Evolutionary conservation across 2,329 filamentous ascomycete genomes (phyloP).

Genomic region (Aplosporella prunicola): DNA sequence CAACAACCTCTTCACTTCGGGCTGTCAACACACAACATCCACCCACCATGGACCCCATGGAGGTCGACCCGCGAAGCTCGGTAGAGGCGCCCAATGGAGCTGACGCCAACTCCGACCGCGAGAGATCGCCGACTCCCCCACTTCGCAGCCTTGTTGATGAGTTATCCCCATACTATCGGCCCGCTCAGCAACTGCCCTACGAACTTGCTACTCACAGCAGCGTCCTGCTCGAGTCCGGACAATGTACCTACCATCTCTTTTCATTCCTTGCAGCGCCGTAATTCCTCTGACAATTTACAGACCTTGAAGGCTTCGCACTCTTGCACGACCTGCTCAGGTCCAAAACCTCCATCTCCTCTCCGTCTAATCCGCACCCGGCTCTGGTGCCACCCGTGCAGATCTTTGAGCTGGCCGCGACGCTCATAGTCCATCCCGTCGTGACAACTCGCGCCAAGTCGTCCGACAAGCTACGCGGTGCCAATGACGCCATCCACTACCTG

Average conservation of each 20-base stretch:
- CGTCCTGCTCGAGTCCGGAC: slow-evolving; percentile 26
- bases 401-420: slow-evolving; percentile 66
- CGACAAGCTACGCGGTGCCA: slow-evolving; percentile 54
- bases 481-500: slow-evolving; percentile 61
- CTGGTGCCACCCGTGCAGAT: slow-evolving; percentile 62
- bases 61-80: too few species aligned
- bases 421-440: slow-evolving; percentile 71
- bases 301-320: slow-evolving; percentile 25
- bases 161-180: too few species aligned
- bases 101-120: too few species aligned
- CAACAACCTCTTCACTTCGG: too few species aligned
- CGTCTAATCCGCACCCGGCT: slow-evolving; percentile 35
- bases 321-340: slow-evolving; percentile 25
- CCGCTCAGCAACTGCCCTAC: slow-evolving; percentile 23
- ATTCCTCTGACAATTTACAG: slow-evolving; percentile 15
- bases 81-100: too few species aligned
- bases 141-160: too few species aligned
- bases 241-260: slow-evolving; percentile 18
- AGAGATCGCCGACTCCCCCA: too few species aligned
- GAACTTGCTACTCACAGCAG: slow-evolving; percentile 28
- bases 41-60: too few species aligned
- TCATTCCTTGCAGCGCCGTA: neutral
- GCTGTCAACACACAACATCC: too few species aligned
- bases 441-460: slow-evolving; percentile 61
- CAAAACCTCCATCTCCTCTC: slow-evolving; percentile 23